Base-by-base conservation (phyloP, 257 asterid genomes). In the Nicotiana tomentosiformis region DNA sequence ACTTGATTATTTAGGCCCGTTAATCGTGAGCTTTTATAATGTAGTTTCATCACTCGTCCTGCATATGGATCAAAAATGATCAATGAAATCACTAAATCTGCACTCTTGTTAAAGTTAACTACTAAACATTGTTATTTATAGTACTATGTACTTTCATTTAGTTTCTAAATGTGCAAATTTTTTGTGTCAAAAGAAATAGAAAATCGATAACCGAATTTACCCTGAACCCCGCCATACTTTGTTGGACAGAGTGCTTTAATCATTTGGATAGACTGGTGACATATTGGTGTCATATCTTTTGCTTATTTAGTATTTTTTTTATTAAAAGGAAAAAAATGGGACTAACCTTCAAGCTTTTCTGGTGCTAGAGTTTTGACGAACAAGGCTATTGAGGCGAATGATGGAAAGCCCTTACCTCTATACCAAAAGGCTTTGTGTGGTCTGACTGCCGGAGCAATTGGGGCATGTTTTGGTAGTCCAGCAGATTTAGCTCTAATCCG, bases 381-480 rank as follows among this genome's bases (percentile, higher is more conserved):
- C 88, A 94, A 96, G 88, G 99, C 99, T 64, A 68, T 90, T 80
- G 98, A 94, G 86, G 98, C 98, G 74, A 96, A 96, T 81, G 98
- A 94, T 6, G 98, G 98, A 83, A 96, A 94, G 84, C 91, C 99
- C 7, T 87, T 96, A 17, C 98, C 99, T 53, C 90, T 96, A 30
- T 92, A 96, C 82, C 98, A 96, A 89, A 96, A 96, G 87, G 99
- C 99, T 78, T 77, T 94, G 30, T 96, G 99, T 89, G 99, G 99
- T 84, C 81, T 96, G 86, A 94, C 96, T 57, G 99, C 99, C 10
- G 99, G 99, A 83, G 99, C 99, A 64, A 94, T 96, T 70, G 99
- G 99, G 82, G 96, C 99, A 78, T 78, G 81, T 74, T 89, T 96
- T 5, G 99, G 99, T 53, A 96, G 95, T 83, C 99, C 99, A 33